Base-by-base conservation (phyloP, 768 basidiomycete species). In the Tephrocybe sp. region DNA sequence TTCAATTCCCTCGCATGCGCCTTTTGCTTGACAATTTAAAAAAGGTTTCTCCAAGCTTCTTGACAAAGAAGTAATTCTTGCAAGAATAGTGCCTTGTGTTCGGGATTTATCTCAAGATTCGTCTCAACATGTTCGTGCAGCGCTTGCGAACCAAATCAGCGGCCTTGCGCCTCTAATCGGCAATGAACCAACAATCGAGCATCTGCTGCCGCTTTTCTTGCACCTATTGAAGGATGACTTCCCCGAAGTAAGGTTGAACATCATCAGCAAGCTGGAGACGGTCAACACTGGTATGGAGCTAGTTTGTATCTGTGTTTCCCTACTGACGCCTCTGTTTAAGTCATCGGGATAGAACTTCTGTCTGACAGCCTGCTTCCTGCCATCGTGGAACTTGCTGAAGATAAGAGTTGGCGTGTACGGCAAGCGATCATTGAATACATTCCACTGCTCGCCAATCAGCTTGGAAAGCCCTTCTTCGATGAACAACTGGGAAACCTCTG, bases 361-460 rank as follows among this genome's bases (percentile, higher is more conserved):
- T 92, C 93, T 1, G 93, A 95, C 58, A 95, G 92, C 57, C 86
- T 99, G 30, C 82, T 99, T 25, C 97, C 97, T 8, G 97, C 97
- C 30, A 98, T 99, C 57, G 90, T 98, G 54, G 92, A 98, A 64
- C 78, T 99, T 27, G 97, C 97, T 7, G 96, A 98, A 69, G 97
- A 99, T 76, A 99, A 98, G 67, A 97, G 97, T 53, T 99, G 97
- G 97, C 89, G 97, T 24, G 96, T 99, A 16, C 88, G 97, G 59
- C 97, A 99, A 69, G 97, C 97, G 7, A 98, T 99, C 73, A 99
- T 99, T 69, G 97, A 98, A 70, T 98, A 99, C 72, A 90, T 99
- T 60, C 97, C 97, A n/a, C 82, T 98, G 18, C 87, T 99, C 38
- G 95, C 97, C 35, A 94, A 88, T n/a, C 97, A 99, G 66, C 81